Conservation (phyloP, 2,329 filamentous ascomycete species). For the Verticillium alfalfae region DNA sequence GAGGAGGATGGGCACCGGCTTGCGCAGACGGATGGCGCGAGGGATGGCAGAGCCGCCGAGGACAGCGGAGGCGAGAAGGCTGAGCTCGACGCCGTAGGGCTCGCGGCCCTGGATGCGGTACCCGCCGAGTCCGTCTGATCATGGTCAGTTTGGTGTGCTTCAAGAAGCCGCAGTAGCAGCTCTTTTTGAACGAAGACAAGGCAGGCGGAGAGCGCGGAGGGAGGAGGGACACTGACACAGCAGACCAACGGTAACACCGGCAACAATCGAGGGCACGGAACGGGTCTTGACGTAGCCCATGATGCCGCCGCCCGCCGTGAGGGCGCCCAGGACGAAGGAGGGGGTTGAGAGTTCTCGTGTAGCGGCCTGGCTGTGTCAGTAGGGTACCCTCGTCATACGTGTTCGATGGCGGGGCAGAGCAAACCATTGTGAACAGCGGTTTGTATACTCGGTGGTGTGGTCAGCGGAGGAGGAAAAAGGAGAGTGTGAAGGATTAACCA, state of each 20-base stretch:
- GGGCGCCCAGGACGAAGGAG: constrained; percentile 70
- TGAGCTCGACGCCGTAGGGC: constrained; percentile 80
- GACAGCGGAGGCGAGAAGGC: constrained; percentile 80
- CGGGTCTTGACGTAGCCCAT: constrained; percentile 81
- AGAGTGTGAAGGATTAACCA: neutral
- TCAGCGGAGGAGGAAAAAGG: neutral
- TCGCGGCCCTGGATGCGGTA: constrained; percentile 71
- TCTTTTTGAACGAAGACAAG: no score
- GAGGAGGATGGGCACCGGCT: constrained; percentile 77
- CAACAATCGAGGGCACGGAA: constrained; percentile 80
- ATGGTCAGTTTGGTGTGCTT: neutral
- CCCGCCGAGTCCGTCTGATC: constrained; percentile 67
- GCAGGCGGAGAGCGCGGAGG: neutral
- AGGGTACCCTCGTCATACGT: constrained; percentile 1
- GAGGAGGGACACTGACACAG: constrained; percentile 44
- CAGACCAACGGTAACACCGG: constrained; percentile 75
- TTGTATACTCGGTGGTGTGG: neutral
- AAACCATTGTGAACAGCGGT: constrained; percentile 5
- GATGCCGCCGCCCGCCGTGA: constrained; percentile 83
- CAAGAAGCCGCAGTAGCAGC: no score
- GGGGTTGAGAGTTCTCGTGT: constrained; percentile 46
- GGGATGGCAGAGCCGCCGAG: constrained; percentile 82
- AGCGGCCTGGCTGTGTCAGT: constrained; percentile 11
- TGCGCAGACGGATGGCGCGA: constrained; percentile 74
- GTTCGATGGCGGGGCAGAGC: neutral